Base-by-base conservation (phyloP, 2,329 filamentous ascomycete genomes). In the Fusarium redolens region DNA sequence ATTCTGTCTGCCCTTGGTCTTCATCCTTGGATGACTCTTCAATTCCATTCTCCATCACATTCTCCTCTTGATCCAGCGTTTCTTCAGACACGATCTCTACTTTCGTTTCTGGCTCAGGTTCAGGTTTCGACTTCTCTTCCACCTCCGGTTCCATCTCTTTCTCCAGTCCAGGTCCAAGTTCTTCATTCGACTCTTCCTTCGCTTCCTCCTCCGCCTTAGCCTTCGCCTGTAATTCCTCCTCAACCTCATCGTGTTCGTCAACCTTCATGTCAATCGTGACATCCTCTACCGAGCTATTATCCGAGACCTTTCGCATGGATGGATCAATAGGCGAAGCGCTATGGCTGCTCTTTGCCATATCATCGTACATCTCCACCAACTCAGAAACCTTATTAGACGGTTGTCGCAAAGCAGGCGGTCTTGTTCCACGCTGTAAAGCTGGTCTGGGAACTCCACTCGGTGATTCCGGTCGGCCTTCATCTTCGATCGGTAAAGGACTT, bases 311-410 rank as follows among this genome's bases (percentile, higher is more conserved):
- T 20, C 65, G 67, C 61, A 72, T 56, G 2, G 71, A 45, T 12
- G 76, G 63, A n/a, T 77, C 75, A 35, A 72, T 50, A 17, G 76
- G 76, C 5, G 76, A 78, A 17, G 44, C 61, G 41, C 71, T 76
- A 13, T 56, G 61, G 20, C 45, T 75, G n/a, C 73, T 63, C 58
- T 72, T 81, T 1, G 79, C 73, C 17, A 88, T 81, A 6, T 83
- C 85, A 65, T 90, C 86, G 54, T 83, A 88, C 80, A 86, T 83
- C 28, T 83, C 83, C 37, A 88, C 87, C 30, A 89, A 78, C 52
- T 85, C 84, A 60, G 86, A 85, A 5, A 89, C 86, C 68, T 86
- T 88, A 12, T 84, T 85, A 0, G 75, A 72, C 9, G 72, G 50
- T 57, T 84, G 78, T 40, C 76, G 70, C 7, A 61, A 65, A n/a